Evolutionary conservation across 257 asterid genomes (phyloP), one percentile per base, ranked within the genome.

Genomic region (Solanum stenotomum): DNA sequence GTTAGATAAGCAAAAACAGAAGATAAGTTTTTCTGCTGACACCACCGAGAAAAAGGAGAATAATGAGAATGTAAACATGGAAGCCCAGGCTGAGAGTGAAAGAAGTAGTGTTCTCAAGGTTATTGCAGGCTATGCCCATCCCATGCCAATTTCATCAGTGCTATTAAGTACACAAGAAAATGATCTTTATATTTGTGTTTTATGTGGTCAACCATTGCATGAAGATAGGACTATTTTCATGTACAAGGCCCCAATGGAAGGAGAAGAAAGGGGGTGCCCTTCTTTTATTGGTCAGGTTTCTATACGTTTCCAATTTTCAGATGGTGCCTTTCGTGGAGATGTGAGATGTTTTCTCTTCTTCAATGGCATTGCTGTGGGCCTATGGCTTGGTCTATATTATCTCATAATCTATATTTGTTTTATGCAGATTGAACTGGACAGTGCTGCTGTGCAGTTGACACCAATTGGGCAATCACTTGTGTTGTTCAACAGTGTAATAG

Each of bases 401-500:
- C 82, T 78, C 89, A 72, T 68, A 33, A 87, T 68, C 72, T 90
- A 29, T 90, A 34, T 22, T 87, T 86, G 42, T 56, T 89, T 86
- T 92, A 63, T 86, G 91, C 93, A 97, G 99, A 93, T 90, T 88
- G 89, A 92, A 74, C 87, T 87, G 87, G 94, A 90, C 61, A 91
- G 92, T 87, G 93, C 96, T 76, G 84, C 90, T 87, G 84, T 96
- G 75, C 99, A 97, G 91, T 92, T 97, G 88, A 90, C 95, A 72
- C 98, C 99, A 56, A 93, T 93, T 91, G 96, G 94, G 37, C 92
- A 91, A 46, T 94, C 90, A 52, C 94, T 97, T 87, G 95, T 96
- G 89, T 87, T 97, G 88, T 89, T 92, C 74, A 94, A 94, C 94
- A 91, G 90, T 91, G 90, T 95, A 71, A 95, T 68, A 92, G 91